A percentile compares a stretch with the other conserved stretches of the same genome.
Conservation (phyloP, 2,329 filamentous ascomycete species). For the Penicillium sp. region DNA sequence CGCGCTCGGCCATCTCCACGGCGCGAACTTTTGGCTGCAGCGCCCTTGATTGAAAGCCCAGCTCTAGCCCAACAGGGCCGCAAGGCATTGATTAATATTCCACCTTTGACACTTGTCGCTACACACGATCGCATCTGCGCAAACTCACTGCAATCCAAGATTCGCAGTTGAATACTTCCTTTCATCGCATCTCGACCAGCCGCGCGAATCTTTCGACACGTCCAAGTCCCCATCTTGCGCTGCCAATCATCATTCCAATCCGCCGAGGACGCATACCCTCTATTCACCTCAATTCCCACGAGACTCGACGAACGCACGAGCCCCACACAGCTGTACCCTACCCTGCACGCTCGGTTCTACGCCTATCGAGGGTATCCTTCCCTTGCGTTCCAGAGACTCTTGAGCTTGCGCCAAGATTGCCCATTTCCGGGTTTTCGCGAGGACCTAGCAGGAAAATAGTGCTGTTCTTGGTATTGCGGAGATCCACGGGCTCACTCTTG, state of each 20-base stretch:
- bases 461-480: not conserved
- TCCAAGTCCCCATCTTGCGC: not conserved
- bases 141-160: not conserved
- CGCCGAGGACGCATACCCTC: not conserved
- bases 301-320: not conserved
- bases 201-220: slow-evolving; percentile 14
- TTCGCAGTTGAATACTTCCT: slow-evolving; percentile 1
- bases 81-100: slow-evolving; percentile 21
- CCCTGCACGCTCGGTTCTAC: not conserved
- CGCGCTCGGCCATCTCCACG: slow-evolving; percentile 30
- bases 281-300: not conserved
- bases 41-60: slow-evolving; percentile 25
- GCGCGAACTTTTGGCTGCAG: slow-evolving; percentile 31
- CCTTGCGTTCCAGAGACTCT: not conserved
- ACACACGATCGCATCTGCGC: not conserved
- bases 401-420: not conserved
- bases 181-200: slow-evolving; percentile 16
- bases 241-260: not conserved
- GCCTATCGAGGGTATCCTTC: slow-evolving; percentile 7
- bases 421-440: not conserved
- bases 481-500: not conserved
- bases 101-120: slow-evolving; percentile 11
- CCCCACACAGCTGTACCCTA: not conserved
- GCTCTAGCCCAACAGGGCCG: slow-evolving; percentile 22
- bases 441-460: not conserved